These are phyloP conservation scores for Acmispon strigosus DNA, from an alignment of 306 rosid genomes.

Conservation along the genomic window DNA sequence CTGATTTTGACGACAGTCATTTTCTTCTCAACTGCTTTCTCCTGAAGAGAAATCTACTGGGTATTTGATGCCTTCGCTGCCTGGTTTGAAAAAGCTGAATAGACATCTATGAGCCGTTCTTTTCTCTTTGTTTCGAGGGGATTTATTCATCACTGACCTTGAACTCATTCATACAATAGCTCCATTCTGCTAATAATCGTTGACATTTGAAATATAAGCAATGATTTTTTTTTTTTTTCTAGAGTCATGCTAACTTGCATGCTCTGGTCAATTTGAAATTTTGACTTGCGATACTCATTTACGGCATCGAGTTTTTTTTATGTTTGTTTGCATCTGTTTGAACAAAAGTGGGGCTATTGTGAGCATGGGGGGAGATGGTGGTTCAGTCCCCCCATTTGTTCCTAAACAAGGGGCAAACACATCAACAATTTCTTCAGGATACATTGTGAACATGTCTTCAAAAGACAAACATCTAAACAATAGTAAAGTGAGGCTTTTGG, in stretches of 20 bases:
- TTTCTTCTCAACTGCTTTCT: not conserved
- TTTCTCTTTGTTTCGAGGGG: not conserved
- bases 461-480: no score
- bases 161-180: no score
- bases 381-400: no score
- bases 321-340: not conserved
- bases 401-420: no score
- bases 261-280: slow-evolving; percentile 1
- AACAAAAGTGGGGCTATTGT: no score
- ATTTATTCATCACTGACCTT: slow-evolving; percentile 13
- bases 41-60: not conserved
- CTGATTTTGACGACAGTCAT: slow-evolving; percentile 1
- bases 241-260: not conserved
- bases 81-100: slow-evolving; percentile 7
- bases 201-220: slow-evolving; percentile 17
- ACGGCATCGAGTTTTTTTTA: not conserved
- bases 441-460: no score
- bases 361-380: not conserved
- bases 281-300: not conserved
- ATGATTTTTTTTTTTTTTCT: not conserved
- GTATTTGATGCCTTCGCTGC: not conserved
- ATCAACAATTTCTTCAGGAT: no score
- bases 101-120: not conserved
- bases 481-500: no score
- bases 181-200: not conserved